Conservation (phyloP, 1,139 yeast genomes). For the Kazachstania sp. region DNA sequence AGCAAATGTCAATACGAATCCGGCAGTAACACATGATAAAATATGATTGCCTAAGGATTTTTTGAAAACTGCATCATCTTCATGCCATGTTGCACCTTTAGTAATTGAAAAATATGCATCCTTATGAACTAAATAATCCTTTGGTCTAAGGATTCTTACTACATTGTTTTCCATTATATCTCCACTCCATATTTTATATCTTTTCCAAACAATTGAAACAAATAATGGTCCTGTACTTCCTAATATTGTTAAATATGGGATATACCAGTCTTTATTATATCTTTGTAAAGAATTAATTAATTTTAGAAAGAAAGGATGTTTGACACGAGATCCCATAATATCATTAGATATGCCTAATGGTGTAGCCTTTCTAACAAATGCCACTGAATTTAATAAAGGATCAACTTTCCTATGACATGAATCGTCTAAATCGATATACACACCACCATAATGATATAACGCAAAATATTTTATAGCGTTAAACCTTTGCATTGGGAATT, state of each 20-base stretch:
- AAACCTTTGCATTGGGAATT: constrained; percentile 79
- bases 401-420: constrained; percentile 74
- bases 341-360: constrained; percentile 96
- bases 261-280: constrained; percentile 65
- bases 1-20: constrained; percentile 50
- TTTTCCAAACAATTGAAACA: constrained; percentile 79
- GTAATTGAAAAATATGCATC: constrained; percentile 63
- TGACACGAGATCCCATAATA: constrained; percentile 83
- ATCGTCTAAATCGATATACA: constrained; percentile 84
- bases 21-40: constrained; percentile 57
- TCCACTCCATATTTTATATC: constrained; percentile 68
- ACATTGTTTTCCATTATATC: constrained; percentile 39
- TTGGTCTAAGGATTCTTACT: constrained; percentile 62
- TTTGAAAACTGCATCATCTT: constrained; percentile 72
- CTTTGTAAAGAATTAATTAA: constrained; percentile 54
- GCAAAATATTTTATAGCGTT: constrained; percentile 90
- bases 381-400: constrained; percentile 71
- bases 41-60: constrained; percentile 65
- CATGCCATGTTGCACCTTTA: constrained; percentile 83
- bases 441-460: constrained; percentile 76
- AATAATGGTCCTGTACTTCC: constrained; percentile 88
- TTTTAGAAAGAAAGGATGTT: constrained; percentile 76
- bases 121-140: constrained; percentile 52
- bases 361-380: constrained; percentile 76
- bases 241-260: constrained; percentile 89